phyloP scores from a whole-genome alignment of 495 filamentous ascomycete species.

The Neurospora tetrasperma region DNA sequence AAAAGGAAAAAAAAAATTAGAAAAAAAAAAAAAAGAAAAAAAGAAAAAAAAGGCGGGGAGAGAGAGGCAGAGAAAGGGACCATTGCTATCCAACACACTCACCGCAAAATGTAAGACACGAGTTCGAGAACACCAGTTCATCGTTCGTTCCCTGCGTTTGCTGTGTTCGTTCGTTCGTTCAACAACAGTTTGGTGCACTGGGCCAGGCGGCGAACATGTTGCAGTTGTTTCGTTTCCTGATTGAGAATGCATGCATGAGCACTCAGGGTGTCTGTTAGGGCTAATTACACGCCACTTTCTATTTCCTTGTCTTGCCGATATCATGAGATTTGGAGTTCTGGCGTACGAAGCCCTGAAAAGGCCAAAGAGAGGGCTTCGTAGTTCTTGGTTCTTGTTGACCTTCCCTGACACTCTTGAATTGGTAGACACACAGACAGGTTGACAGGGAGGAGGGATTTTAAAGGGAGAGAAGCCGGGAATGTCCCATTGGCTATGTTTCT shows the following conservation, averaged over 20 bases:
- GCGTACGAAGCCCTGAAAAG: not conserved
- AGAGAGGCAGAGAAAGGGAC: not conserved
- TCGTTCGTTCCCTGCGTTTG: not conserved
- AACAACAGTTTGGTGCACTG: not conserved
- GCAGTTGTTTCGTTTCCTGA: not conserved
- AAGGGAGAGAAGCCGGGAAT: not conserved
- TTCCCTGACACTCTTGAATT: not conserved
- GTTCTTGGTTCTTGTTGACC: not conserved
- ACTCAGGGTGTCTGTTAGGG: not conserved
- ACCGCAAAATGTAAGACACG: not conserved
- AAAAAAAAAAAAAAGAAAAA: not conserved
- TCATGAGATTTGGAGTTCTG: not conserved
- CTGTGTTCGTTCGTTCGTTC: not conserved
- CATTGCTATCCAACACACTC: not conserved
- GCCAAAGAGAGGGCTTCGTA: not conserved
- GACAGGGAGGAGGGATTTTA: not conserved
- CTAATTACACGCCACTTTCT: not conserved
- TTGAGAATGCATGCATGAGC: not conserved
- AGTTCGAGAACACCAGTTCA: not conserved
- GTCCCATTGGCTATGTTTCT: not conserved
- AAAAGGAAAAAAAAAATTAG: not conserved
- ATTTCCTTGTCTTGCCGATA: not conserved
- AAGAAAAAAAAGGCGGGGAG: not conserved
- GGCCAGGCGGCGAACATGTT: not conserved
- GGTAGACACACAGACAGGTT: not conserved